A percentile compares a stretch with the other conserved stretches of the same genome.
These are phyloP conservation scores for Exophiala bonariae DNA, from an alignment of 2,329 filamentous ascomycete genomes.

Conservation along the genomic window DNA sequence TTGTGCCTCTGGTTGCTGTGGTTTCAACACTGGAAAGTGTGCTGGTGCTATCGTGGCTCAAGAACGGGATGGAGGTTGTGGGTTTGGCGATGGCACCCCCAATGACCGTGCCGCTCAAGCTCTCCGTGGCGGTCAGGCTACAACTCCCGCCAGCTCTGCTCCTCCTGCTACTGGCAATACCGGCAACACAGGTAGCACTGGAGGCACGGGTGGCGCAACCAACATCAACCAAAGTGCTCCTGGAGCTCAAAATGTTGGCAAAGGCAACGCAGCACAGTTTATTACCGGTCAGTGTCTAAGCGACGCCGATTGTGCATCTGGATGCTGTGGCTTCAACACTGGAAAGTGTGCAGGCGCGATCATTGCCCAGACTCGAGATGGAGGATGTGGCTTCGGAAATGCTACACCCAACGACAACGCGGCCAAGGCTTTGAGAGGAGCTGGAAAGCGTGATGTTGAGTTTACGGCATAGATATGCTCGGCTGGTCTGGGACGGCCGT, in stretches of 20 bases:
- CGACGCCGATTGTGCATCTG: constrained; percentile 39
- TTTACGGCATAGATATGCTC: background rate
- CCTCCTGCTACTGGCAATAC: constrained; percentile 1
- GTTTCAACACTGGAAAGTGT: constrained; percentile 35
- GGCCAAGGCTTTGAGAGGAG: constrained; percentile 16
- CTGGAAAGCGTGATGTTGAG: constrained; percentile 1
- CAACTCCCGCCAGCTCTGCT: constrained; percentile 7
- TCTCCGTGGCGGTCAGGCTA: constrained; percentile 12
- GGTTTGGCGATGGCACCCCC: constrained; percentile 28
- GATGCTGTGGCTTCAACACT: constrained; percentile 37
- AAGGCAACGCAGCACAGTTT: constrained; percentile 35
- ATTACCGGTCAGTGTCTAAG: constrained; percentile 39
- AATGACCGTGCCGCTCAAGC: constrained; percentile 28
- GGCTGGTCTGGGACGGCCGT: background rate
- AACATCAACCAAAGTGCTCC: constrained; percentile 15
- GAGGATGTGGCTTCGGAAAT: constrained; percentile 31
- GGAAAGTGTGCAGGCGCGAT: constrained; percentile 35
- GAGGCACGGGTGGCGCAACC: constrained; percentile 1
- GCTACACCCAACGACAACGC: constrained; percentile 27
- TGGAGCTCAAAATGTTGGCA: constrained; percentile 23
- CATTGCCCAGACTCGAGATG: constrained; percentile 25
- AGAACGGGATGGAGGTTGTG: constrained; percentile 30
- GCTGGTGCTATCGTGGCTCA: constrained; percentile 29
- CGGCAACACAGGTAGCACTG: background rate
- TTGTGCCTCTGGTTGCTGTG: constrained; percentile 37